phyloP scores from a whole-genome alignment of 2,329 filamentous ascomycete genomes.

The Endoconidiophora polonica region DNA sequence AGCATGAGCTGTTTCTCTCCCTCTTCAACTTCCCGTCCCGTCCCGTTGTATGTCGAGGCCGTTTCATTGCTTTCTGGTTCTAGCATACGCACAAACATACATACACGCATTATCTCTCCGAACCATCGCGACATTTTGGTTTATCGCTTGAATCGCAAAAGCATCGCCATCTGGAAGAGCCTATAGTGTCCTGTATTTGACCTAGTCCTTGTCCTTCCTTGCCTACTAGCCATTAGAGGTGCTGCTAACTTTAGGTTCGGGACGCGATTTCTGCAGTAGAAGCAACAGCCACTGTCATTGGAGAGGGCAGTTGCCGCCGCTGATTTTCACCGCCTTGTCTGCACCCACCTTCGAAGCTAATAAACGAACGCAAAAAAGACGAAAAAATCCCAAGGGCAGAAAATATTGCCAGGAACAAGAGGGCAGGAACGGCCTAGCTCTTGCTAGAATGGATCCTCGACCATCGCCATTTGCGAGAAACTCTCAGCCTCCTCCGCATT shows the following conservation, averaged over 20 bases:
- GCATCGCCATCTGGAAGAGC: neutral
- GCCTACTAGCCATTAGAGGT: no score
- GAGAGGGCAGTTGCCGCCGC: no score
- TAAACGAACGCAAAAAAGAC: neutral
- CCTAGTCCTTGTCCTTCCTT: neutral
- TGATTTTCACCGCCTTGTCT: no score
- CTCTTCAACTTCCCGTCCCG: neutral
- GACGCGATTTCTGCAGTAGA: no score
- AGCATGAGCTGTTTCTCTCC: slow-evolving; percentile 3
- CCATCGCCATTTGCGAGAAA: slow-evolving; percentile 9
- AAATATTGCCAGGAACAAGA: neutral
- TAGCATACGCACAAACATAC: no score
- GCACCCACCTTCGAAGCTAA: neutral
- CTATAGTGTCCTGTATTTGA: neutral
- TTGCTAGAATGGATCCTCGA: slow-evolving; percentile 11
- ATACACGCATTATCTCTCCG: no score
- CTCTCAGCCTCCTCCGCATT: slow-evolving; percentile 3
- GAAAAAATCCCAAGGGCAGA: slow-evolving; percentile 1
- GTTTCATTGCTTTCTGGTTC: neutral
- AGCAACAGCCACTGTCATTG: no score
- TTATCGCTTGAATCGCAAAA: neutral
- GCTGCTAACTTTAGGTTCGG: no score
- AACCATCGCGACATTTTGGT: neutral
- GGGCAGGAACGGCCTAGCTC: neutral
- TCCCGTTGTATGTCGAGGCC: neutral